phyloP scores from a whole-genome alignment of 345 rosid genomes.

The Nephelium lappaceum region DNA sequence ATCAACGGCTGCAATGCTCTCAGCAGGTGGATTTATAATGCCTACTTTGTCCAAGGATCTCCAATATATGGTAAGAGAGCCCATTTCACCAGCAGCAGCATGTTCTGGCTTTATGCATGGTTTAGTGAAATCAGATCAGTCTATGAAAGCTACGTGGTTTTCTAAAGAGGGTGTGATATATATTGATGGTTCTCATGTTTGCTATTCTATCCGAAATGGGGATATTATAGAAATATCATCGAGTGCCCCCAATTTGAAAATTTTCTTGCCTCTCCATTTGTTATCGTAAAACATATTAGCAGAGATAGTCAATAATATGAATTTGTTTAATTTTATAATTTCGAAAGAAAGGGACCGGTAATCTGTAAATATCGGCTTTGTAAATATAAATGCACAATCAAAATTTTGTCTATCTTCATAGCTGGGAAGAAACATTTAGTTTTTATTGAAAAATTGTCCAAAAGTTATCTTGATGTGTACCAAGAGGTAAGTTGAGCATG shows the following conservation, averaged over 20 bases:
- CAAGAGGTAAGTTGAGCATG: too few relatives aligned
- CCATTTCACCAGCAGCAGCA: constrained; percentile 56
- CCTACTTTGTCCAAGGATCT: constrained; percentile 68
- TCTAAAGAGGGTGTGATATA: constrained; percentile 65
- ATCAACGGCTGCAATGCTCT: constrained; percentile 90
- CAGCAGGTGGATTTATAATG: constrained; percentile 86
- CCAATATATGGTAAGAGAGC: constrained; percentile 92
- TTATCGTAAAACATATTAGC: neutral
- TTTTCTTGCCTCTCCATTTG: constrained; percentile 57
- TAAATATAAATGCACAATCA: neutral
- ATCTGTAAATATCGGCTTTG: neutral
- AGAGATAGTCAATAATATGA: neutral
- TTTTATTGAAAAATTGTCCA: too few relatives aligned
- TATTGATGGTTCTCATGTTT: constrained; percentile 76
- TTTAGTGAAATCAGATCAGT: constrained; percentile 47
- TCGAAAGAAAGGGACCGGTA: neutral
- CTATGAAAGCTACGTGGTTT: constrained; percentile 64
- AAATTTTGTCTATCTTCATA: neutral
- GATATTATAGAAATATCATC: constrained; percentile 68
- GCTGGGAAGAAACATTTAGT: neutral
- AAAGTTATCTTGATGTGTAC: too few relatives aligned
- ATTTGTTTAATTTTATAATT: neutral
- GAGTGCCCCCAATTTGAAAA: constrained; percentile 63
- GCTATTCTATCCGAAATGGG: constrained; percentile 48
- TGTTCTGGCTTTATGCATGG: constrained; percentile 63